phyloP scores from a whole-genome alignment of 139 green algal genomes.

The Chlorella sp. region DNA sequence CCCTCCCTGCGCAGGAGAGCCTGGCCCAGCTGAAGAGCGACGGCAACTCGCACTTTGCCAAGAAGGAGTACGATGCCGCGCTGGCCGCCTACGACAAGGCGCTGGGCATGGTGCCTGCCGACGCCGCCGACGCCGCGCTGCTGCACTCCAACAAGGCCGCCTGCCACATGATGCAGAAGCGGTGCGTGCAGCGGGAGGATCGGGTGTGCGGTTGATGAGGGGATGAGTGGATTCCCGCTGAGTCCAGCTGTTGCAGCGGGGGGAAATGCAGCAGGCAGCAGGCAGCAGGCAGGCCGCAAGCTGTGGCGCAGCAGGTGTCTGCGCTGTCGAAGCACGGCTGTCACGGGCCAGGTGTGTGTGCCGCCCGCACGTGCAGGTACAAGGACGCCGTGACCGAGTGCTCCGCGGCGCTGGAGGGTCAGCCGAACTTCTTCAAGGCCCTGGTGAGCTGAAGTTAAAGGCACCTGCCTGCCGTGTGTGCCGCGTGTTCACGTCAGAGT shows the following conservation, averaged over 20 bases:
- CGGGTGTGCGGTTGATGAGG: too few relatives aligned
- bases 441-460: too few relatives aligned
- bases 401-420: constrained; percentile 66
- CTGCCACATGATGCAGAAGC: constrained; percentile 76
- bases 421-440: constrained; percentile 71
- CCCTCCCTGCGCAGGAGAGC: neutral
- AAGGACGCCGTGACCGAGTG: constrained; percentile 89
- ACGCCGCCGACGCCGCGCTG: constrained; percentile 65
- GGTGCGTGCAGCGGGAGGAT: neutral
- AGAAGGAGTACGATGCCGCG: constrained; percentile 78
- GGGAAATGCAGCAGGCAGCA: too few relatives aligned
- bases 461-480: neutral
- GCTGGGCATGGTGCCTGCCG: constrained; percentile 61
- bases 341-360: too few relatives aligned
- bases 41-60: constrained; percentile 78
- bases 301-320: too few relatives aligned
- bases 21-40: constrained; percentile 69
- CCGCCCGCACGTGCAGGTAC: constrained; percentile 60
- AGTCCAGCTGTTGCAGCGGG: too few relatives aligned
- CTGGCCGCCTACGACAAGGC: constrained; percentile 80
- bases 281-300: too few relatives aligned
- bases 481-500: too few relatives aligned
- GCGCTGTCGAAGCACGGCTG: too few relatives aligned
- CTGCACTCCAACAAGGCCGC: constrained; percentile 85
- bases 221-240: too few relatives aligned